Evolutionary conservation across 2,329 filamentous ascomycete species (phyloP).

Genomic region (Exophiala lecanii-corni): DNA sequence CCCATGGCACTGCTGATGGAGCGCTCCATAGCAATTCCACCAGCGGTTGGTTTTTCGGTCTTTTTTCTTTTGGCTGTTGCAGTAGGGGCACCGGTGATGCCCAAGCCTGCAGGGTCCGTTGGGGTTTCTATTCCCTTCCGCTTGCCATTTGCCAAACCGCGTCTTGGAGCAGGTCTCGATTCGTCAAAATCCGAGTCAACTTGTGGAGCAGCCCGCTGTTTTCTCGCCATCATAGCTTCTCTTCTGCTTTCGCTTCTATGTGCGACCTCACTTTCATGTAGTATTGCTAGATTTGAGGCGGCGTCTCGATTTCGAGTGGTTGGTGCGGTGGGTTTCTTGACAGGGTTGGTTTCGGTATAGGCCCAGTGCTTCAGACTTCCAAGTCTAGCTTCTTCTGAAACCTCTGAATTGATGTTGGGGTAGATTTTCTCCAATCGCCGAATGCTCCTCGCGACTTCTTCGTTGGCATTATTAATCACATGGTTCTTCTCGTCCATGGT

Average conservation of each 20-base stretch:
- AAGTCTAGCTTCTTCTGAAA: conserved; percentile 90
- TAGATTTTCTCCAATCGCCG: conserved; percentile 80
- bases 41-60: conserved; percentile 34
- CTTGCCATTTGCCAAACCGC: conserved; percentile 63
- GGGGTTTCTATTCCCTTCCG: conserved; percentile 55
- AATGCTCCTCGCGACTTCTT: conserved; percentile 80
- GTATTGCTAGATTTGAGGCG: conserved; percentile 47
- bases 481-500: conserved; percentile 97
- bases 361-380: conserved; percentile 94
- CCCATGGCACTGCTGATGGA: conserved; percentile 50
- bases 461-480: conserved; percentile 86
- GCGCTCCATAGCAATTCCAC: conserved; percentile 56
- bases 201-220: conserved; percentile 49
- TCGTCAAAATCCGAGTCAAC: conserved; percentile 80
- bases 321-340: conserved; percentile 47
- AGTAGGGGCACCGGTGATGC: conserved; percentile 56
- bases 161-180: conserved; percentile 35
- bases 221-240: conserved; percentile 65
- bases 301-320: conserved; percentile 58
- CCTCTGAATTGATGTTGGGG: conserved; percentile 79
- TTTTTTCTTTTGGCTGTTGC: conserved; percentile 69
- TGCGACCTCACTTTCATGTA: conserved; percentile 77
- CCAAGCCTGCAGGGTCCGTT: conserved; percentile 51
- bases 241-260: conserved; percentile 79
- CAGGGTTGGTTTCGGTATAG: conserved; percentile 76